A percentile compares a stretch with the other conserved stretches of the same genome.
phyloP scores from a whole-genome alignment of 805 yeast genomes.

The Ogataea methylovora region DNA sequence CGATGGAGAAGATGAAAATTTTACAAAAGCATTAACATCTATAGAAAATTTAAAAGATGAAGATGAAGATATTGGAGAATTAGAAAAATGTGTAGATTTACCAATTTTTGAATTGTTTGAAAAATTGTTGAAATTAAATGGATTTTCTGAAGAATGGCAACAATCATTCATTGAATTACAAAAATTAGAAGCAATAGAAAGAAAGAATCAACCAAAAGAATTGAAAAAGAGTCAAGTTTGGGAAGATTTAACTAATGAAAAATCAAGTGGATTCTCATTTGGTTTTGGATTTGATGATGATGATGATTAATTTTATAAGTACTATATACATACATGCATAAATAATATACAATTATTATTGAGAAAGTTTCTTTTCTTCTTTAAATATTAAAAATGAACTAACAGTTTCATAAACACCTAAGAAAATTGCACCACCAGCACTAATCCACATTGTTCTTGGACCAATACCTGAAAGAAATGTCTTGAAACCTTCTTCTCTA shows the following conservation, averaged over 20 bases:
- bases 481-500: constrained; percentile 66
- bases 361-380: no score
- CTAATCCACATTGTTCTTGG: constrained; percentile 97
- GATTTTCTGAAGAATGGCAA: constrained; percentile 28
- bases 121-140: constrained; percentile 36
- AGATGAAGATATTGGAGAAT: constrained; percentile 62
- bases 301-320: background rate
- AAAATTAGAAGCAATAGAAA: constrained; percentile 11
- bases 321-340: background rate
- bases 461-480: constrained; percentile 79
- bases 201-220: constrained; percentile 13
- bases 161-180: constrained; percentile 30
- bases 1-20: constrained; percentile 7
- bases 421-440: constrained; percentile 96
- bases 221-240: constrained; percentile 43
- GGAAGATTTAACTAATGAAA: constrained; percentile 30
- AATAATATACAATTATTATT: constrained; percentile 1
- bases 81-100: constrained; percentile 23
- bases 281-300: constrained; percentile 18
- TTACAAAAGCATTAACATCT: constrained; percentile 3
- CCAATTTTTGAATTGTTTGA: constrained; percentile 60
- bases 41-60: constrained; percentile 21
- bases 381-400: constrained; percentile 15
- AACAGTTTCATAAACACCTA: constrained; percentile 85
- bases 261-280: constrained; percentile 23